Conservation (phyloP, 2,329 filamentous ascomycete genomes). For the Alternaria panax region DNA sequence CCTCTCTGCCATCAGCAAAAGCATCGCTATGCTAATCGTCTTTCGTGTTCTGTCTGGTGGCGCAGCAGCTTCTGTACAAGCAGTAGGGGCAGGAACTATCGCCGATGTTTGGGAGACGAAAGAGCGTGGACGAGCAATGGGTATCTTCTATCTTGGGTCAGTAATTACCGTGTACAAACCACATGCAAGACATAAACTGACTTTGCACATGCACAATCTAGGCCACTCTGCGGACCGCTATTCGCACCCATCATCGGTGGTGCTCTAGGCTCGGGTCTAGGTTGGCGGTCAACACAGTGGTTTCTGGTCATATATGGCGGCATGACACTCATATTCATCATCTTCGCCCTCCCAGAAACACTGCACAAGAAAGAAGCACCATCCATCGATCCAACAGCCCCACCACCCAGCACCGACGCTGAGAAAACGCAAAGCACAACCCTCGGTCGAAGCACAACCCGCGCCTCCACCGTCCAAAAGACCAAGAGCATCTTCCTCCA, state of each 20-base stretch:
- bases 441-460: constrained; percentile 41
- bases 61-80: constrained; percentile 49
- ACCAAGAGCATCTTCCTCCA: constrained; percentile 39
- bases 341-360: constrained; percentile 49
- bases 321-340: constrained; percentile 40
- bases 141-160: constrained; percentile 48
- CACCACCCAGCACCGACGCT: neutral
- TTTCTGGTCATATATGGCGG: constrained; percentile 50
- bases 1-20: constrained; percentile 44
- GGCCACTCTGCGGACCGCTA: constrained; percentile 47
- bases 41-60: constrained; percentile 48
- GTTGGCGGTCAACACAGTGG: constrained; percentile 52
- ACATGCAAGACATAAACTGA: neutral
- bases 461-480: constrained; percentile 44
- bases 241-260: constrained; percentile 52
- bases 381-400: constrained; percentile 2
- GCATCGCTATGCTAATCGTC: constrained; percentile 49
- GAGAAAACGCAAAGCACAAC: constrained; percentile 20
- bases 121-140: constrained; percentile 50
- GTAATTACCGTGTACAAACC: neutral
- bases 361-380: constrained; percentile 22
- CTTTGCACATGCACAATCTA: neutral
- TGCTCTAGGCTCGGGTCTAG: constrained; percentile 39
- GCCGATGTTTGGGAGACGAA: constrained; percentile 50
- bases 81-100: constrained; percentile 49